Conservation (phyloP, 2,329 filamentous ascomycete genomes). For the Diplodia corticola region DNA sequence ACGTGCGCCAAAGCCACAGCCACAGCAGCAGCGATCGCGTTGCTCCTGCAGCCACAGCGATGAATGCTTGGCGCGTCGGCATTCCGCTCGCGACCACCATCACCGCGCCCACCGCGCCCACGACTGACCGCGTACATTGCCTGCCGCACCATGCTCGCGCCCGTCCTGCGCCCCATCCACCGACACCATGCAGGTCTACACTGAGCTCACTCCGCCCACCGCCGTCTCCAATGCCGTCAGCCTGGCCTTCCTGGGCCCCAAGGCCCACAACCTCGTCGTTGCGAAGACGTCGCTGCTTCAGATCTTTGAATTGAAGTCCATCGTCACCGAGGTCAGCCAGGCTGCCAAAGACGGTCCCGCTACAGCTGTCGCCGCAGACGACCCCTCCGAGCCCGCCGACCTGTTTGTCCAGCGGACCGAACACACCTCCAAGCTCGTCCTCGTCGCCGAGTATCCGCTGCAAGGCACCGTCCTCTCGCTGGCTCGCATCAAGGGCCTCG, state of each 20-base stretch:
- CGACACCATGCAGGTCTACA: constrained; percentile 86
- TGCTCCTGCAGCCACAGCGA: not conserved
- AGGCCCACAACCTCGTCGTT: constrained; percentile 82
- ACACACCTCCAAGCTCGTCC: constrained; percentile 74
- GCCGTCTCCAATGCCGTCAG: constrained; percentile 86
- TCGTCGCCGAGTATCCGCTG: constrained; percentile 80
- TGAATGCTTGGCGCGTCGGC: constrained; percentile 5
- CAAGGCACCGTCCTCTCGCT: constrained; percentile 83
- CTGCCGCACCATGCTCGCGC: constrained; percentile 17
- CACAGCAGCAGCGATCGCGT: not conserved
- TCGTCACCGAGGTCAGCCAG: constrained; percentile 59
- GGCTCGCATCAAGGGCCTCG: constrained; percentile 70
- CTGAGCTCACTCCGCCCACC: constrained; percentile 89
- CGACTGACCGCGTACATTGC: not conserved
- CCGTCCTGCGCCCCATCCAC: not conserved
- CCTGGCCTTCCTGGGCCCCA: constrained; percentile 73
- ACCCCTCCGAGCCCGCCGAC: constrained; percentile 36
- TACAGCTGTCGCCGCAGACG: constrained; percentile 54
- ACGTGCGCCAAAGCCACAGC: not conserved
- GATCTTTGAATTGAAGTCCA: constrained; percentile 74
- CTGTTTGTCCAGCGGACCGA: constrained; percentile 55
- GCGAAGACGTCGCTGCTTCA: constrained; percentile 92
- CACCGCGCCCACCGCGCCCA: not conserved
- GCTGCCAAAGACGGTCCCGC: constrained; percentile 33
- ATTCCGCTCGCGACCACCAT: constrained; percentile 16